Conservation (phyloP, 169 alveolate species). For the Eimeria maxima region DNA sequence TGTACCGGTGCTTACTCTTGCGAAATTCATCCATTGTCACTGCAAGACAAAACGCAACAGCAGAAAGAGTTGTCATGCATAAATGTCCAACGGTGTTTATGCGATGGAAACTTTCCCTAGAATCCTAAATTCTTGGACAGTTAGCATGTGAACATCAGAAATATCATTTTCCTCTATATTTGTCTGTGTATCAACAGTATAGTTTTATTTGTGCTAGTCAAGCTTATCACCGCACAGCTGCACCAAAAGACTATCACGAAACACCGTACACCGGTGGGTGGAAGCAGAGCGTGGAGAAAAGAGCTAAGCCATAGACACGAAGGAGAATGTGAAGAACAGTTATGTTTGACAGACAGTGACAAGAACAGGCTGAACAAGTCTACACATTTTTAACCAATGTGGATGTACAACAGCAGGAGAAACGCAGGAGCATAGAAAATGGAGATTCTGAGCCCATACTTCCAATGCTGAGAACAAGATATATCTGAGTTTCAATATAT, state of each 20-base stretch:
- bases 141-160: no score
- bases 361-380: not conserved
- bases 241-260: not conserved
- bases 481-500: not conserved
- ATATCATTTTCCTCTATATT: no score
- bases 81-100: no score
- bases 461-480: not conserved
- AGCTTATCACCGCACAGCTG: no score
- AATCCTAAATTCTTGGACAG: not conserved
- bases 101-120: not conserved
- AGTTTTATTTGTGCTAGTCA: no score
- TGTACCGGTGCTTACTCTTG: slow-evolving; percentile 5
- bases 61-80: no score
- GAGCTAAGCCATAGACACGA: not conserved
- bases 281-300: not conserved
- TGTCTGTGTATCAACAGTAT: no score
- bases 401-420: not conserved
- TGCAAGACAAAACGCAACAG: slow-evolving; percentile 1
- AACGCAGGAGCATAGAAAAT: not conserved
- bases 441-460: not conserved
- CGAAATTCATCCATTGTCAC: slow-evolving; percentile 51
- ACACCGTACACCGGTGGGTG: not conserved
- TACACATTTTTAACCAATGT: not conserved
- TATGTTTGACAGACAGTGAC: not conserved
- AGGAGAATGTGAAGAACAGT: not conserved